Conservation (phyloP, 2,329 filamentous ascomycete species). For the Huntiella decipiens region DNA sequence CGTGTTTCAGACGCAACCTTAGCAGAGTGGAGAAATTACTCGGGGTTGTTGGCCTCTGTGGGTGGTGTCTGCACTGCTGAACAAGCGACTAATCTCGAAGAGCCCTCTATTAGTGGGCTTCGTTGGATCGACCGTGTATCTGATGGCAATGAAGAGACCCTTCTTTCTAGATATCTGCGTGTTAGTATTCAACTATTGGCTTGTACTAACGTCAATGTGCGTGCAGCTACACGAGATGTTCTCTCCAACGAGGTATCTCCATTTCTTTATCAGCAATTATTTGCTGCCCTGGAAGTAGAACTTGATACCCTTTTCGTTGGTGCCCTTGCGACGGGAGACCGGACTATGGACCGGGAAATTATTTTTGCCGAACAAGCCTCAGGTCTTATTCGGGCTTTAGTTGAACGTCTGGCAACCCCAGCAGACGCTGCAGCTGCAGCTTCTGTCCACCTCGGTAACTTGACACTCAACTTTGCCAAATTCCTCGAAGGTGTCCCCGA, state of each 20-base stretch:
- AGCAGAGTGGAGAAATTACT: constrained; percentile 49
- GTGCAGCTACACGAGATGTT: constrained; percentile 48
- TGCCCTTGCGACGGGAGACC: constrained; percentile 29
- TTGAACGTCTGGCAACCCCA: constrained; percentile 44
- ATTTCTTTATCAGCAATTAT: constrained; percentile 40
- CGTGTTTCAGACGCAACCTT: constrained; percentile 35
- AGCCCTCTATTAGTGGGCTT: constrained; percentile 35
- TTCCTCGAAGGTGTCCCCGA: constrained; percentile 42
- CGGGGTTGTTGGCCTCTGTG: constrained; percentile 47
- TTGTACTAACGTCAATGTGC: constrained; percentile 42
- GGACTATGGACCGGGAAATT: constrained; percentile 39
- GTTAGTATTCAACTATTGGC: constrained; percentile 46
- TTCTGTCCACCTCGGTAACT: constrained; percentile 42
- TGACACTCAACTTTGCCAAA: constrained; percentile 47
- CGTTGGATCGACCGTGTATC: constrained; percentile 46
- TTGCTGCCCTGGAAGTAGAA: constrained; percentile 45
- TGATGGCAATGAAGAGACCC: constrained; percentile 40
- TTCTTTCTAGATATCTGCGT: constrained; percentile 40
- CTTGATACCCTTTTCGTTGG: constrained; percentile 43
- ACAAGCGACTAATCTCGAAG: constrained; percentile 36
- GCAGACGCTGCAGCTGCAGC: constrained; percentile 43
- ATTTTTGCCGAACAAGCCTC: constrained; percentile 50
- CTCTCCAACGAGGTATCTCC: constrained; percentile 46
- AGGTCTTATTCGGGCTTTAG: constrained; percentile 41
- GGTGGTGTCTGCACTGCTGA: constrained; percentile 47